A percentile compares a stretch with the other conserved stretches of the same genome.
Conservation (phyloP, 2,329 filamentous ascomycete species). For the Emmonsiellopsis sp. region DNA sequence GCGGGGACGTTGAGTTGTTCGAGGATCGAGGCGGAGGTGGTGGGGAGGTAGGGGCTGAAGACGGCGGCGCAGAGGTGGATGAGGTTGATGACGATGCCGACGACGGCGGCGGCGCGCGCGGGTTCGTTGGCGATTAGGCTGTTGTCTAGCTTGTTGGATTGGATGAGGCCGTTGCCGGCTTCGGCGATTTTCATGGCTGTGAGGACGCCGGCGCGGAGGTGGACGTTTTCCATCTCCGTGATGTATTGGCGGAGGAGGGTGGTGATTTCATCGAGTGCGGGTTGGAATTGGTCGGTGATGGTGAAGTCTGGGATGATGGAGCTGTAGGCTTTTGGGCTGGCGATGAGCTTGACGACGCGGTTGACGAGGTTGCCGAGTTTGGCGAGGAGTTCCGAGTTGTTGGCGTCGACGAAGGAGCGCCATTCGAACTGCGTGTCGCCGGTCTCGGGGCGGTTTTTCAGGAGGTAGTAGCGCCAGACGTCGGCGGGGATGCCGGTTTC, state of each 20-base stretch:
- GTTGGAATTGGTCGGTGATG: conserved; percentile 31
- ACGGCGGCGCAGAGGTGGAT: conserved; percentile 72
- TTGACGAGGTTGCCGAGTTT: conserved; percentile 60
- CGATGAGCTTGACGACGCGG: conserved; percentile 35
- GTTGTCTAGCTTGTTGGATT: conserved; percentile 54
- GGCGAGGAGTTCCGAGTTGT: conserved; percentile 68
- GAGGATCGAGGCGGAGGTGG: conserved; percentile 65
- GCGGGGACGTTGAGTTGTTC: conserved; percentile 58
- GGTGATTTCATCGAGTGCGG: conserved; percentile 40
- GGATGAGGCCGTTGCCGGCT: conserved; percentile 50
- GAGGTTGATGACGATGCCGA: conserved; percentile 74
- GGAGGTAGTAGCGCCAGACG: conserved; percentile 76
- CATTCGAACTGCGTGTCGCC: conserved; percentile 76
- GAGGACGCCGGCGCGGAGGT: conserved; percentile 46
- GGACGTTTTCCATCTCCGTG: conserved; percentile 49
- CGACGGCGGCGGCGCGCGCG: conserved; percentile 49
- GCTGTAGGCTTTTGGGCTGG: conserved; percentile 60
- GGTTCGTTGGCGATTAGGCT: conserved; percentile 50
- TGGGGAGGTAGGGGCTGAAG: conserved; percentile 75
- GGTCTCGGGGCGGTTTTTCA: conserved; percentile 68
- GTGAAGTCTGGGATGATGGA: conserved; percentile 51
- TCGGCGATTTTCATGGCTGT: conserved; percentile 49
- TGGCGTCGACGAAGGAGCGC: conserved; percentile 63
- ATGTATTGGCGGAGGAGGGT: conserved; percentile 46
- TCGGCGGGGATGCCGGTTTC: conserved; percentile 68